Evolutionary conservation across 345 rosid genomes (phyloP).

Genomic region (Citrus australasica): DNA sequence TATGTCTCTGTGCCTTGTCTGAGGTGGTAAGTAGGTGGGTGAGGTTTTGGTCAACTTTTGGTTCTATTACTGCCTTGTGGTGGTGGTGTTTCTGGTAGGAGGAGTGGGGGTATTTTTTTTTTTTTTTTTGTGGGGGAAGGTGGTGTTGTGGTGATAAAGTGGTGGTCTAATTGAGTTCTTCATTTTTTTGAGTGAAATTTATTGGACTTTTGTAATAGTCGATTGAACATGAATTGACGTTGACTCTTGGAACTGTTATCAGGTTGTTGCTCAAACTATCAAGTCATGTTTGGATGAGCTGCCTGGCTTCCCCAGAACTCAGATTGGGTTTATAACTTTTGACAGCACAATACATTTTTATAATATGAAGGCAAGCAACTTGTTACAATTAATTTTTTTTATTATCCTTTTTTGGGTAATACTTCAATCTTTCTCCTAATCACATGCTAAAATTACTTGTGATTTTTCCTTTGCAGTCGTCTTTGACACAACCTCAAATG

Average conservation of each 20-base stretch:
- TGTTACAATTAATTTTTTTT: constrained; percentile 7
- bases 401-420: too few species aligned
- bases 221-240: not conserved
- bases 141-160: not conserved
- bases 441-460: constrained; percentile 12
- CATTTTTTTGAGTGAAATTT: not conserved
- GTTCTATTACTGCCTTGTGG: not conserved
- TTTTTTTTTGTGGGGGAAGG: not conserved
- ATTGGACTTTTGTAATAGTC: not conserved
- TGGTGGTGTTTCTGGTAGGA: too few species aligned
- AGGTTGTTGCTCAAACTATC: constrained; percentile 95
- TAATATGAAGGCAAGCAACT: constrained; percentile 84
- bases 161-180: not conserved
- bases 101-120: not conserved
- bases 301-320: constrained; percentile 97
- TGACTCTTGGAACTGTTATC: constrained; percentile 14
- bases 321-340: constrained; percentile 94
- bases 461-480: constrained; percentile 61
- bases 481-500: constrained; percentile 98
- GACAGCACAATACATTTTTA: constrained; percentile 98
- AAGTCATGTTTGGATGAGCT: constrained; percentile 92
- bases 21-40: not conserved
- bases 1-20: not conserved
- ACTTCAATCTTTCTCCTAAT: not conserved
- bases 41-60: not conserved